Percentiles rank a stretch among this genome's conserved stretches.
phyloP scores from a whole-genome alignment of 148 eudicot species.

The Simmondsia chinensis region DNA sequence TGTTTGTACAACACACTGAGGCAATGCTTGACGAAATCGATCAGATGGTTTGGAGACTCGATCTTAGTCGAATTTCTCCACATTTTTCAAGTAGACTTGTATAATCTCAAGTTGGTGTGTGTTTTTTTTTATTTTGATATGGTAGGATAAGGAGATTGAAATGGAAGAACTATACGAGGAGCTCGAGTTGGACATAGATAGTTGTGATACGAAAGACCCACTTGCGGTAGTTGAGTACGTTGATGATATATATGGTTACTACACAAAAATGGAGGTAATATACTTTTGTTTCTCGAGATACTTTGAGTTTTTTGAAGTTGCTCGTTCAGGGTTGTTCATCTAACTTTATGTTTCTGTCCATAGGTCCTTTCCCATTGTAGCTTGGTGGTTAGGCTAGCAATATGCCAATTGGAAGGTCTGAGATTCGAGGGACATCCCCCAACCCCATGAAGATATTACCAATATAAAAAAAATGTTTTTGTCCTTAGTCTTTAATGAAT shows the following conservation, averaged over 20 bases:
- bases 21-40: conserved; percentile 59
- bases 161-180: conserved; percentile 58
- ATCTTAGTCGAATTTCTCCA: no score
- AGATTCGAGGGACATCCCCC: no score
- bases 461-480: no score
- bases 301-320: neutral
- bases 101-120: neutral
- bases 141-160: conserved; percentile 53
- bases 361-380: no score
- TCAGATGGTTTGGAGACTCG: conserved; percentile 41
- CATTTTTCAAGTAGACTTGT: no score
- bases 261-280: conserved; percentile 63
- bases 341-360: no score
- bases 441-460: no score
- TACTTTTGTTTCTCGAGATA: neutral
- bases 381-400: neutral
- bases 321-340: neutral
- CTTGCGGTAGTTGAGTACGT: conserved; percentile 67
- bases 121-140: neutral
- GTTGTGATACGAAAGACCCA: conserved; percentile 44
- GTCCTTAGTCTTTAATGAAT: no score
- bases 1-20: conserved; percentile 72
- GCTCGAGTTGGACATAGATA: conserved; percentile 46
- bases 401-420: no score
- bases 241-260: conserved; percentile 59